Conservation (phyloP, 768 basidiomycete genomes). For the Collybia sp. region DNA sequence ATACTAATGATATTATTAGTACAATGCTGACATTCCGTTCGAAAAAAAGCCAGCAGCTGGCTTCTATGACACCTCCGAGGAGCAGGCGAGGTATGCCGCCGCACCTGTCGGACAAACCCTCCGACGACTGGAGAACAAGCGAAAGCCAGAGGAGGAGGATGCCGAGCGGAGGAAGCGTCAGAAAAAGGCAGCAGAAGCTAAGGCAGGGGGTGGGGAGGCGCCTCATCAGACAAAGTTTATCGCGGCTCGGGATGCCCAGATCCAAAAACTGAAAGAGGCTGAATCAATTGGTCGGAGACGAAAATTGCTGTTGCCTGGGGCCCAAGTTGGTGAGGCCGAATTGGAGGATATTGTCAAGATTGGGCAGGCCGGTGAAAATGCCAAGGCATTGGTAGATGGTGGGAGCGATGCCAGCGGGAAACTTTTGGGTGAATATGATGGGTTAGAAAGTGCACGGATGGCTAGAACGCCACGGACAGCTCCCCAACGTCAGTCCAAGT, state of each 20-base stretch:
- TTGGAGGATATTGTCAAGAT: constrained; percentile 99
- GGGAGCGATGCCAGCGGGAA: constrained; percentile 84
- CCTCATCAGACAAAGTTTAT: constrained; percentile 90
- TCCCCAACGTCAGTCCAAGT: constrained; percentile 70
- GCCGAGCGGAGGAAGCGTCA: constrained; percentile 89
- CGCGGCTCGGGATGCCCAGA: constrained; percentile 95
- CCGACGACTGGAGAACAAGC: constrained; percentile 92
- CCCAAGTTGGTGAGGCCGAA: constrained; percentile 93
- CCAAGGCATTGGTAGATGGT: constrained; percentile 77
- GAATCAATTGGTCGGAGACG: constrained; percentile 89
- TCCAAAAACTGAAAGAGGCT: constrained; percentile 96
- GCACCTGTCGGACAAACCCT: constrained; percentile 91
- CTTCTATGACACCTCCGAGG: constrained; percentile 95
- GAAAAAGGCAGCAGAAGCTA: constrained; percentile 55
- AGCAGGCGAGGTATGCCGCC: constrained; percentile 79
- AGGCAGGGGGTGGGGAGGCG: constrained; percentile 55
- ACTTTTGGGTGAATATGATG: constrained; percentile 90
- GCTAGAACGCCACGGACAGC: constrained; percentile 93
- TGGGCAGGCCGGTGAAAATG: constrained; percentile 86
- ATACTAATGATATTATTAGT: constrained; percentile 39
- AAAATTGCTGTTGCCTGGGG: constrained; percentile 77
- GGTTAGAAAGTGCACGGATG: constrained; percentile 82
- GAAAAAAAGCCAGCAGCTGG: constrained; percentile 95
- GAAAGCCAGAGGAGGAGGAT: constrained; percentile 91
- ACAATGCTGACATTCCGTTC: constrained; percentile 97